phyloP scores from a whole-genome alignment of 2,329 filamentous ascomycete genomes.

The Colletotrichum chlorophyti region DNA sequence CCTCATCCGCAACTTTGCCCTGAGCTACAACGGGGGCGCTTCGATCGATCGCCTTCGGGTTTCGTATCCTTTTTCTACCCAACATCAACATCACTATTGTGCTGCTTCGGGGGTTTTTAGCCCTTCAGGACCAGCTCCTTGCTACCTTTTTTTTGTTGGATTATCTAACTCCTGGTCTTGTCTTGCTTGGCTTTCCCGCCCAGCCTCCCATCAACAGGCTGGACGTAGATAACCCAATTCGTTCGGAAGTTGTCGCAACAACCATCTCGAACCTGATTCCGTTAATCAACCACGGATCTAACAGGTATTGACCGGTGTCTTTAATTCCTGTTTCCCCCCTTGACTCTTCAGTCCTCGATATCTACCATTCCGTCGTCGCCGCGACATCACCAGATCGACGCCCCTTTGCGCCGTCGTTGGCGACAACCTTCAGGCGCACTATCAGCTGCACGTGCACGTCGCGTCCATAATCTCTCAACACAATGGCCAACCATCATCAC shows the following conservation, averaged over 20 bases:
- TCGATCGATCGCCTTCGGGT: constrained; percentile 27
- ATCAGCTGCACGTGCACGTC: constrained; percentile 23
- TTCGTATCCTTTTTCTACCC: constrained; percentile 30
- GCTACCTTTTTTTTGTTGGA: constrained; percentile 4
- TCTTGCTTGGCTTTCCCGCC: constrained; percentile 12
- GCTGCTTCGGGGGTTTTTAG: constrained; percentile 1
- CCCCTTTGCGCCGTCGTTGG: constrained; percentile 27
- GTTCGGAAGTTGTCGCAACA: constrained; percentile 18
- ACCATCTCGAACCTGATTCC: not conserved
- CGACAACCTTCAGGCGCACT: constrained; percentile 25
- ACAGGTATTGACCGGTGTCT: not conserved
- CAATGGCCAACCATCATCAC: constrained; percentile 81
- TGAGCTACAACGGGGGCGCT: constrained; percentile 26
- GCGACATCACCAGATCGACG: constrained; percentile 3
- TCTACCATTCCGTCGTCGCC: not conserved
- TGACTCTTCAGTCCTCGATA: not conserved
- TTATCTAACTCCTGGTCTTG: constrained; percentile 3
- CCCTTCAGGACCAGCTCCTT: constrained; percentile 1
- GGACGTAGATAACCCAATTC: constrained; percentile 27
- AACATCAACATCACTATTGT: constrained; percentile 25
- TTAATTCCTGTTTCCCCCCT: not conserved
- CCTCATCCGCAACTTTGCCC: constrained; percentile 39
- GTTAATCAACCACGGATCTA: not conserved
- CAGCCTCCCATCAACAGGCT: constrained; percentile 27
- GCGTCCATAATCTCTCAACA: constrained; percentile 30